Conservation (phyloP, 179 eudicot species). For the Sideroxylon spinosum region DNA sequence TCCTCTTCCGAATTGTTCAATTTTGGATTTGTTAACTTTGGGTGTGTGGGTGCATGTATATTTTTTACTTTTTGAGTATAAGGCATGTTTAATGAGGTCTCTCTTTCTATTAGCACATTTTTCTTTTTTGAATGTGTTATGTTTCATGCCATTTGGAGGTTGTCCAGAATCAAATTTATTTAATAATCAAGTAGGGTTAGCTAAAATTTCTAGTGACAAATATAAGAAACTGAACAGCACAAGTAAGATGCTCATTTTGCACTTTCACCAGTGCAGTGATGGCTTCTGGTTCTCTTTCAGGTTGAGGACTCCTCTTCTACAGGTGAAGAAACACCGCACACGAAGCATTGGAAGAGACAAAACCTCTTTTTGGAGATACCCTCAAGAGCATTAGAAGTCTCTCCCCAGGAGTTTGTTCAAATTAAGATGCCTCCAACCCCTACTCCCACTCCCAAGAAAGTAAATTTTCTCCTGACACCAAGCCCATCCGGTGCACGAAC, state of each 20-base stretch:
- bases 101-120: too few species aligned
- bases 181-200: not conserved
- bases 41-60: too few species aligned
- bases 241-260: not conserved
- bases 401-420: constrained; percentile 50
- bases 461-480: constrained; percentile 57
- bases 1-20: too few species aligned
- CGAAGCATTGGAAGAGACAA: constrained; percentile 44
- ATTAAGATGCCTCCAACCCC: constrained; percentile 44
- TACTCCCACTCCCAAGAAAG: constrained; percentile 74
- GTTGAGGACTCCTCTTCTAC: constrained; percentile 36
- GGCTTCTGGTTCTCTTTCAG: constrained; percentile 27
- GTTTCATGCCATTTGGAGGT: too few species aligned
- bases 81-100: too few species aligned
- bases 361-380: constrained; percentile 76
- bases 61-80: too few species aligned
- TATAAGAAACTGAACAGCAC: not conserved
- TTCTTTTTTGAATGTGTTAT: too few species aligned
- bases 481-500: constrained; percentile 44
- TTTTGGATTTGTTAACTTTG: too few species aligned
- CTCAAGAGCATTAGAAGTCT: constrained; percentile 37
- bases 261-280: not conserved
- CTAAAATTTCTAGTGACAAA: not conserved
- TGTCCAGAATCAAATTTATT: too few species aligned
- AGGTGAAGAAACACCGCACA: constrained; percentile 45